A percentile compares a stretch with the other conserved stretches of the same genome.
Evolutionary conservation across 305 asterid species (phyloP).

Genomic region (Fraxinus dipetala): DNA sequence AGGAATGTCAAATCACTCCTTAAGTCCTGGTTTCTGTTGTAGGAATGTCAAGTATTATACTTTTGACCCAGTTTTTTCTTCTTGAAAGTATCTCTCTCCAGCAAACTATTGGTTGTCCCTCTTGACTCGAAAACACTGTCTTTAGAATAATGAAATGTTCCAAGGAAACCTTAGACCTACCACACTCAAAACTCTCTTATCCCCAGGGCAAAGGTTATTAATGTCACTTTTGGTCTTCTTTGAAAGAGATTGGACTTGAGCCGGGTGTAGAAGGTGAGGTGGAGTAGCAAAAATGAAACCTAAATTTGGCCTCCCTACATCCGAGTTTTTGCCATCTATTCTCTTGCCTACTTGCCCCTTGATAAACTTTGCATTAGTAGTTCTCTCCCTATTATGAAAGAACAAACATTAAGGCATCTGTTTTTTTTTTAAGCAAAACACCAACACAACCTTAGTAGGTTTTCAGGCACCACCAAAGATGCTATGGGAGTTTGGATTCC

Average conservation of each 20-base stretch:
- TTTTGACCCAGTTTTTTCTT: not conserved
- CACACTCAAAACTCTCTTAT: not conserved
- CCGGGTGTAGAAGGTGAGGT: not conserved
- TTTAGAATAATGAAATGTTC: not conserved
- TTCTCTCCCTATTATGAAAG: not conserved
- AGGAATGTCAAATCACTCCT: too few relatives aligned
- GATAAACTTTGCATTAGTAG: not conserved
- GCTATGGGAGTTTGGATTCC: too few relatives aligned
- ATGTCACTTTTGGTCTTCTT: not conserved
- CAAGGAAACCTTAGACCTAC: not conserved
- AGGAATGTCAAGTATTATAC: not conserved
- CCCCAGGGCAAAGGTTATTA: not conserved
- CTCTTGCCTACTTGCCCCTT: not conserved
- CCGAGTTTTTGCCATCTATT: not conserved
- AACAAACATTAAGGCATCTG: not conserved
- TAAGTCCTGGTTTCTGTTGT: not conserved
- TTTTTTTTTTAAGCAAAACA: too few relatives aligned
- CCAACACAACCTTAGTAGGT: too few relatives aligned
- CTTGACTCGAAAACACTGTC: not conserved
- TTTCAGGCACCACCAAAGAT: too few relatives aligned
- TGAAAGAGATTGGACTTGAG: not conserved
- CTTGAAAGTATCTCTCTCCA: not conserved
- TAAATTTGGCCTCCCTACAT: not conserved
- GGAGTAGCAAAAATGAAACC: not conserved
- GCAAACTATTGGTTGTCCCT: not conserved